Evolutionary conservation across 75 land plant species (phyloP), one percentile per base, ranked within the genome.

Genomic region (Azolla pinnata): DNA sequence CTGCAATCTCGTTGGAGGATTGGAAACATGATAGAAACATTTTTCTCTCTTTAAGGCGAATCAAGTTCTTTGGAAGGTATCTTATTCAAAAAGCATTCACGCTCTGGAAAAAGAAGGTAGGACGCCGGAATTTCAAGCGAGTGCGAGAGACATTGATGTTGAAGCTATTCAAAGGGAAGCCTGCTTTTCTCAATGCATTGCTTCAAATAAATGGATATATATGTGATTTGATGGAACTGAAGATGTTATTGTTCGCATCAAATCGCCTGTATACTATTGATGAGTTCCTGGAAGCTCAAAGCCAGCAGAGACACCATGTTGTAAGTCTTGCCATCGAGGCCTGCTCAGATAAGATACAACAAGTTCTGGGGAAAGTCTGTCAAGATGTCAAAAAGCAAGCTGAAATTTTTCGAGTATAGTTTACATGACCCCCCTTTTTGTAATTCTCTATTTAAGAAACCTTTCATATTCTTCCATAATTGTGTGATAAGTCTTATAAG

Each of bases 311-410:
- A 18, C 54, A 49, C 4, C 64, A 66, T 32, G 61, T 61, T 17
- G 68, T 65, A 1, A 57, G 33, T 24, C 60, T 65, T 0, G 55
- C 40, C 28, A 59, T 73, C 2, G 70, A 73, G 38, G 40, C 57
- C 17, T 44, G 60, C 12, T 1, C 65, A 44, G 75, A 73, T 20
- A 73, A 60, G 27, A 2, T 54, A 4, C 75, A 73, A 44, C 28
- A 38, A 24, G 64, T 73, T 2, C 44, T 73, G 16, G 70, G 59
- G 16, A 45, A 56, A 24, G 32, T 73, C 28, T 73, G 75, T 31
- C 58, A 61, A 33, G 75, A 73, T 31, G 75, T 61, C 3, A 67
- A 61, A 23, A 53, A 31, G 44, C 75, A 73, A 38, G 75, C 75
- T 19, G 48, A 60, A 44, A 66, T 73, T 12, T 73, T 67, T 46